phyloP scores from a whole-genome alignment of 208 protist genomes.

The Lotmaria passim region DNA sequence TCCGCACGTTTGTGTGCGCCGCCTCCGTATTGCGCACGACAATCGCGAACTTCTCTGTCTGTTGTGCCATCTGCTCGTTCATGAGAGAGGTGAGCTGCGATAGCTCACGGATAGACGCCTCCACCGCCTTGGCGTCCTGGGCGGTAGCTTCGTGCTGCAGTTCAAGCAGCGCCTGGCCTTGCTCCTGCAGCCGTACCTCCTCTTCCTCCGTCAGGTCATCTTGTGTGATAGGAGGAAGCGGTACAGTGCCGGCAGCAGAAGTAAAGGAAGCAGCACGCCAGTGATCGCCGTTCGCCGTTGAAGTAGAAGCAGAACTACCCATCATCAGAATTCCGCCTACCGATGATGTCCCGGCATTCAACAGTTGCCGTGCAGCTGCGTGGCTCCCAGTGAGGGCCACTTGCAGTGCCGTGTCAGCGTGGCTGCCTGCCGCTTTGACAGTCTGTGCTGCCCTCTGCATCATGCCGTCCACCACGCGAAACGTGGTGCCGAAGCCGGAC shows the following conservation, averaged over 20 bases:
- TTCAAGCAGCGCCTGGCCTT: slow-evolving; percentile 55
- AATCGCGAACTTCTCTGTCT: slow-evolving; percentile 85
- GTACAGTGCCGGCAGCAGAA: neutral
- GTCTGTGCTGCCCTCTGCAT: slow-evolving; percentile 40
- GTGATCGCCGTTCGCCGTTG: too few species aligned
- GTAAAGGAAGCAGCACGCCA: too few species aligned
- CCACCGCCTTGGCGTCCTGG: slow-evolving; percentile 73
- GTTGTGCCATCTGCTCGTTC: slow-evolving; percentile 81
- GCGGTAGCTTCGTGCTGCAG: slow-evolving; percentile 58
- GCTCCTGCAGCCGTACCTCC: slow-evolving; percentile 41
- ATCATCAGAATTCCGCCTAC: slow-evolving; percentile 14
- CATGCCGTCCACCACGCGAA: slow-evolving; percentile 47
- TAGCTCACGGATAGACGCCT: slow-evolving; percentile 78
- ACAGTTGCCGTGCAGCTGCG: slow-evolving; percentile 29
- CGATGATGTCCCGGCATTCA: slow-evolving; percentile 16
- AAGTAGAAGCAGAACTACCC: neutral
- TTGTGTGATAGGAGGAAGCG: slow-evolving; percentile 2
- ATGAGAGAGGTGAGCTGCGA: slow-evolving; percentile 88
- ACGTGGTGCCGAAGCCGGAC: slow-evolving; percentile 39
- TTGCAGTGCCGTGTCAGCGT: slow-evolving; percentile 38
- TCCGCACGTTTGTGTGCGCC: slow-evolving; percentile 65
- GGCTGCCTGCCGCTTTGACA: slow-evolving; percentile 39
- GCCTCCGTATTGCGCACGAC: slow-evolving; percentile 73
- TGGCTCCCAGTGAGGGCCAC: slow-evolving; percentile 37
- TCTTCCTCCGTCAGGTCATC: slow-evolving; percentile 49